Percentiles rank a stretch among this genome's conserved stretches.
phyloP scores from a whole-genome alignment of 2,329 filamentous ascomycete species.

The Aureobasidium sp. region DNA sequence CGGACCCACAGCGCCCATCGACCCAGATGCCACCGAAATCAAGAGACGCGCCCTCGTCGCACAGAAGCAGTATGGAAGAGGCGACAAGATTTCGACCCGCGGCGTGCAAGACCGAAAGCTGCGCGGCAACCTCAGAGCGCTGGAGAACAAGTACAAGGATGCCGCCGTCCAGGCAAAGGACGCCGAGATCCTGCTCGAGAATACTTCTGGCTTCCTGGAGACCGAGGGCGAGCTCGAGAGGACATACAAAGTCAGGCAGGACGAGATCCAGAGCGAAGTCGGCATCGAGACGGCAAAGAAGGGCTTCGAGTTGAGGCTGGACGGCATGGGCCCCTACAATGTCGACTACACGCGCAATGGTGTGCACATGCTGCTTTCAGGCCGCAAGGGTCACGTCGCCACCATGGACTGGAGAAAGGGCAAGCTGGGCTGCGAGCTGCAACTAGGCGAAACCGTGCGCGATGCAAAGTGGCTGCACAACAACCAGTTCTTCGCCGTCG shows the following conservation, averaged over 20 bases:
- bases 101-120: slow-evolving; percentile 84
- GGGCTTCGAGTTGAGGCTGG: slow-evolving; percentile 80
- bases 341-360: slow-evolving; percentile 89
- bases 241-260: slow-evolving; percentile 87
- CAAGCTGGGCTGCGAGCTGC: slow-evolving; percentile 83
- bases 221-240: slow-evolving; percentile 80
- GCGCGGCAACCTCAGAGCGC: slow-evolving; percentile 65
- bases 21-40: slow-evolving; percentile 27
- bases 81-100: slow-evolving; percentile 64
- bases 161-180: slow-evolving; percentile 83
- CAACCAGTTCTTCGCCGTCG: slow-evolving; percentile 88
- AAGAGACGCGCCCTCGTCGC: slow-evolving; percentile 31
- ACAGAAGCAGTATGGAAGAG: slow-evolving; percentile 74
- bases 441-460: slow-evolving; percentile 82
- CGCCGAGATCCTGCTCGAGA: slow-evolving; percentile 88
- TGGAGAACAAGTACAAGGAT: slow-evolving; percentile 77
- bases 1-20: slow-evolving; percentile 24
- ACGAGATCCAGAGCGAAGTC: slow-evolving; percentile 70
- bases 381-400: slow-evolving; percentile 88
- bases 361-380: slow-evolving; percentile 73
- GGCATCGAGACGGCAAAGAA: slow-evolving; percentile 83
- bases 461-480: slow-evolving; percentile 92
- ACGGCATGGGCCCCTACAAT: slow-evolving; percentile 76
- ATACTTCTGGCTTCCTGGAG: slow-evolving; percentile 78
- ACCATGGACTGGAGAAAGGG: slow-evolving; percentile 95